Percentiles rank a stretch among this genome's conserved stretches.
These are phyloP conservation scores for Saccharomyces hybrid DNA, from an alignment of 1,139 yeast genomes.

Conservation along the genomic window DNA sequence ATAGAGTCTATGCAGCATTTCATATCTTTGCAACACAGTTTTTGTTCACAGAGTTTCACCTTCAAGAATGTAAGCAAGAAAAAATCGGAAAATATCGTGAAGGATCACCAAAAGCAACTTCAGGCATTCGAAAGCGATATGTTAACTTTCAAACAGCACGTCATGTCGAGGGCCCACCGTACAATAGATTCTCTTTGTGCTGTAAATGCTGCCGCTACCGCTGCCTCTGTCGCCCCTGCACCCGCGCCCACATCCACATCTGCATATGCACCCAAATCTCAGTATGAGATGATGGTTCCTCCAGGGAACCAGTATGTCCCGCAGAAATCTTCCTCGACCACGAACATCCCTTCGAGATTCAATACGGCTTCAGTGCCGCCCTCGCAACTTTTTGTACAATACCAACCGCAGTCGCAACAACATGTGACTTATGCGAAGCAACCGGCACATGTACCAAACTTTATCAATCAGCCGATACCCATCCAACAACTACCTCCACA, in stretches of 20 bases:
- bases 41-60: background rate
- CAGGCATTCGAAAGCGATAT: background rate
- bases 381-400: background rate
- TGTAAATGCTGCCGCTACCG: background rate
- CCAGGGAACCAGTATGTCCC: background rate
- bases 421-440: slow-evolving; percentile 1
- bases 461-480: background rate
- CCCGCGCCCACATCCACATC: background rate
- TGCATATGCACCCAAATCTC: background rate
- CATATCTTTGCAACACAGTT: background rate
- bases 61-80: background rate
- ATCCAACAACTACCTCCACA: background rate
- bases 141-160: background rate
- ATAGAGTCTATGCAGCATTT: slow-evolving; percentile 1
- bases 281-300: background rate
- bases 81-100: background rate
- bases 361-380: background rate
- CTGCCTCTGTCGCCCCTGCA: background rate
- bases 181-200: background rate
- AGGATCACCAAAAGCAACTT: background rate
- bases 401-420: slow-evolving; percentile 7
- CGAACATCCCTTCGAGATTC: slow-evolving; percentile 3
- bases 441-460: background rate
- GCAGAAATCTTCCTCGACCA: slow-evolving; percentile 1
- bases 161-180: background rate